These are phyloP conservation scores for Halenospora varia DNA, from an alignment of 495 filamentous ascomycete genomes.

Conservation along the genomic window DNA sequence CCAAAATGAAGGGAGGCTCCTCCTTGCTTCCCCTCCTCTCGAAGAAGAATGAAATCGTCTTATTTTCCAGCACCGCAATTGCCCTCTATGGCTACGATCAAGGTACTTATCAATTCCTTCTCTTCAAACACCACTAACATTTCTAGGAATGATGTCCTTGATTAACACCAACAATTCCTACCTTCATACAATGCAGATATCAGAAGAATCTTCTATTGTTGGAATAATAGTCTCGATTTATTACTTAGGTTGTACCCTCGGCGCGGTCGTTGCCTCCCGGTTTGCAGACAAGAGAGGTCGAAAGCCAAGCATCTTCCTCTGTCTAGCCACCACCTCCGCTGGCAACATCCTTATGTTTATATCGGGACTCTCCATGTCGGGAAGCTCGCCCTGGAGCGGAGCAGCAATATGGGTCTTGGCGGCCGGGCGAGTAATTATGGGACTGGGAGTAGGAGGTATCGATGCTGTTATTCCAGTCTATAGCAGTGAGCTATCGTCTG, in stretches of 20 bases:
- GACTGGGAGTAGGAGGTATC: slow-evolving; percentile 53
- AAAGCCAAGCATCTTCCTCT: slow-evolving; percentile 45
- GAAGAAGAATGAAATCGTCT: slow-evolving; percentile 41
- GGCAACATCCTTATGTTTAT: slow-evolving; percentile 55
- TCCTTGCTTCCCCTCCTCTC: slow-evolving; percentile 13
- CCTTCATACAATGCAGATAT: slow-evolving; percentile 50
- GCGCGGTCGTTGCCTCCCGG: slow-evolving; percentile 45
- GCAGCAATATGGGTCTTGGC: slow-evolving; percentile 46
- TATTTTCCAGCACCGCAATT: slow-evolving; percentile 52
- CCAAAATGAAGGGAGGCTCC: background rate
- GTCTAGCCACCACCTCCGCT: slow-evolving; percentile 41
- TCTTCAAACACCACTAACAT: slow-evolving; percentile 6
- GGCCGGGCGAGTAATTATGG: slow-evolving; percentile 48
- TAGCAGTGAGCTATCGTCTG: slow-evolving; percentile 45
- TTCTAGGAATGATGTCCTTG: slow-evolving; percentile 51
- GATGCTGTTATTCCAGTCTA: slow-evolving; percentile 55
- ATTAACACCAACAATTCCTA: slow-evolving; percentile 56
- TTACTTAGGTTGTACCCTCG: slow-evolving; percentile 51
- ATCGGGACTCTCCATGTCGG: slow-evolving; percentile 37
- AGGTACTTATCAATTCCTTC: slow-evolving; percentile 10
- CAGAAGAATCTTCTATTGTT: slow-evolving; percentile 39
- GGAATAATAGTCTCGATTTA: slow-evolving; percentile 57
- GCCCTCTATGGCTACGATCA: slow-evolving; percentile 56
- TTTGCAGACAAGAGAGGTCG: slow-evolving; percentile 45
- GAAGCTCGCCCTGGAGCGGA: slow-evolving; percentile 24